These are phyloP conservation scores for Rhynchospora breviuscula DNA, from an alignment of 176 grass and related monocot species.

Conservation along the genomic window DNA sequence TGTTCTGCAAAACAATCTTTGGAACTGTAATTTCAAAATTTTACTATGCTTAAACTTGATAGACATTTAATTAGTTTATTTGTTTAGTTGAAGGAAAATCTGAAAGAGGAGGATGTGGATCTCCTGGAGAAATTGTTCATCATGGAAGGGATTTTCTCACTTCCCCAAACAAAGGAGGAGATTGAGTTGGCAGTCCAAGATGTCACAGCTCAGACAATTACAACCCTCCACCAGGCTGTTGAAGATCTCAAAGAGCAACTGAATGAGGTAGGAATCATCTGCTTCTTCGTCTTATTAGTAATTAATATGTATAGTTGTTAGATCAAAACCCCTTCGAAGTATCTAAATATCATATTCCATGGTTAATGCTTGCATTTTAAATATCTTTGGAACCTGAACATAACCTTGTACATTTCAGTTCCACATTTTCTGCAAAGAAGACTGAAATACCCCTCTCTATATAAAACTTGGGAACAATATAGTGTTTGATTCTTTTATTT, in stretches of 20 bases:
- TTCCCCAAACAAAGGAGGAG: conserved; percentile 27
- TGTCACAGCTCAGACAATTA: conserved; percentile 34
- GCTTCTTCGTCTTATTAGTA: background rate
- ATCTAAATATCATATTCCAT: background rate
- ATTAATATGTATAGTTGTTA: background rate
- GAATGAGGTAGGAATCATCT: conserved; percentile 38
- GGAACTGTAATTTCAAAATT: background rate
- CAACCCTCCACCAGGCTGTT: conserved; percentile 43
- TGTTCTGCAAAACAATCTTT: background rate
- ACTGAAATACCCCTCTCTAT: background rate
- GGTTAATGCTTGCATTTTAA: background rate
- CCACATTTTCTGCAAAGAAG: background rate
- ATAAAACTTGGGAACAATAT: background rate
- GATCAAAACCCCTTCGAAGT: background rate
- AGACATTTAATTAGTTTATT: background rate
- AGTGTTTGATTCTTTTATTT: background rate
- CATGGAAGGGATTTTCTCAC: conserved; percentile 60
- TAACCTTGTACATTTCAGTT: background rate
- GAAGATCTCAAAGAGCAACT: conserved; percentile 43
- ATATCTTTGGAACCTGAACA: background rate
- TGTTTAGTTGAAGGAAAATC: conserved; percentile 65
- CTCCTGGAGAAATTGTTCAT: conserved; percentile 57
- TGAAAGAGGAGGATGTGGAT: conserved; percentile 69
- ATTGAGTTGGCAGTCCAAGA: conserved; percentile 31
- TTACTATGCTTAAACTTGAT: background rate